A percentile compares a stretch with the other conserved stretches of the same genome.
Conservation (phyloP, 2,329 filamentous ascomycete genomes). For the Elsinoe fawcettii region DNA sequence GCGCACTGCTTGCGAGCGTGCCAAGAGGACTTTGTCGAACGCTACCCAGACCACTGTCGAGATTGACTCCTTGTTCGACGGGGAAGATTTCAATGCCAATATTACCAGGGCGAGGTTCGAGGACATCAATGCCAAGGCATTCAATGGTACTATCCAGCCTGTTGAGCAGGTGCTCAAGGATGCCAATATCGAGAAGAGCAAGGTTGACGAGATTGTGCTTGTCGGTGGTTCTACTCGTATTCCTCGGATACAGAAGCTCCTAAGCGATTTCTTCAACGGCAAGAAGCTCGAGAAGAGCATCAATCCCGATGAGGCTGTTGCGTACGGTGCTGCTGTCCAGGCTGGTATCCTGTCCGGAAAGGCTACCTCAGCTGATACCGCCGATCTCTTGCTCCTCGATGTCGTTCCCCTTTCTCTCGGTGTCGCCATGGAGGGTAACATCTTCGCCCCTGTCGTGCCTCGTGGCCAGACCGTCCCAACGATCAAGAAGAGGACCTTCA, state of each 20-base stretch:
- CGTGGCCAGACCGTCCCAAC: slow-evolving; percentile 40
- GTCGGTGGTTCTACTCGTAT: slow-evolving; percentile 99
- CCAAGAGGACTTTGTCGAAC: slow-evolving; percentile 97
- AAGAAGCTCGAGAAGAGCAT: slow-evolving; percentile 99
- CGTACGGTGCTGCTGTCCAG: slow-evolving; percentile 97
- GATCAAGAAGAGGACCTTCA: slow-evolving; percentile 84
- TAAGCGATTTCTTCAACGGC: slow-evolving; percentile 97
- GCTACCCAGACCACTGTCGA: slow-evolving; percentile 96
- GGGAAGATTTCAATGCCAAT: slow-evolving; percentile 93
- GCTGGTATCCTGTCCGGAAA: slow-evolving; percentile 98
- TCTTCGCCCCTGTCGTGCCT: slow-evolving; percentile 88
- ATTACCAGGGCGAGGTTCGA: slow-evolving; percentile 99
- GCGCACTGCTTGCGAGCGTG: slow-evolving; percentile 96
- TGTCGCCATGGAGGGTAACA: slow-evolving; percentile 99
- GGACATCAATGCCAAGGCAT: slow-evolving; percentile 93
- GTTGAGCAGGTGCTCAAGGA: slow-evolving; percentile 97
- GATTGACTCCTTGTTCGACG: slow-evolving; percentile 97
- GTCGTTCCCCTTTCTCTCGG: slow-evolving; percentile 93
- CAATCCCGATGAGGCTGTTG: slow-evolving; percentile 98
- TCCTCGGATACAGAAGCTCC: slow-evolving; percentile 95
- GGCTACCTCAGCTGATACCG: slow-evolving; percentile 89
- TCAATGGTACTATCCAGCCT: slow-evolving; percentile 85
- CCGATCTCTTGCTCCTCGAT: slow-evolving; percentile 90
- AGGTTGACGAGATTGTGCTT: slow-evolving; percentile 96
- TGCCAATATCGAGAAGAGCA: slow-evolving; percentile 74